These are phyloP conservation scores for Oryza glaberrima DNA, from an alignment of 176 grass and related monocot species.

Conservation along the genomic window DNA sequence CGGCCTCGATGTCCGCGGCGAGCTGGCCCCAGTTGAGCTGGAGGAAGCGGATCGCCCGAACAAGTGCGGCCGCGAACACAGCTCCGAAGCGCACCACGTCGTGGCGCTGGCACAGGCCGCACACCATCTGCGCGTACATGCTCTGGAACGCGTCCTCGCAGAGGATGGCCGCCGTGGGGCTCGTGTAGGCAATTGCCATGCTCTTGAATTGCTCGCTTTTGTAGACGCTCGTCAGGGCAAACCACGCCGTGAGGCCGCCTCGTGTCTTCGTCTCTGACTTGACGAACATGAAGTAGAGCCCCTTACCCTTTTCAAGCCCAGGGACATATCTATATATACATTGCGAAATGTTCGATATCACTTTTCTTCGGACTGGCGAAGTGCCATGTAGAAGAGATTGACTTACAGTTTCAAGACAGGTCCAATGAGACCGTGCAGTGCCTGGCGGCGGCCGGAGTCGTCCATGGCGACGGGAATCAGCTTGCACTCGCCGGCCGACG, in stretches of 20 bases:
- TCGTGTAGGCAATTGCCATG: neutral
- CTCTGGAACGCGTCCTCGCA: slow-evolving; percentile 51
- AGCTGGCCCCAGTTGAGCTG: neutral
- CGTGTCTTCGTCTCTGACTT: neutral
- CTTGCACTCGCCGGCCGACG: slow-evolving; percentile 63
- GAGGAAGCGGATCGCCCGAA: neutral
- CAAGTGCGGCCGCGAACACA: slow-evolving; percentile 26
- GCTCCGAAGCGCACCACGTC: slow-evolving; percentile 53
- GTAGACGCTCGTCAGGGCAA: neutral
- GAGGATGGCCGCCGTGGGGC: neutral
- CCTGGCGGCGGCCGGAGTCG: slow-evolving; percentile 47
- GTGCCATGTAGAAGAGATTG: no score
- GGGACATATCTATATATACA: neutral
- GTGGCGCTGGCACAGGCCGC: slow-evolving; percentile 53
- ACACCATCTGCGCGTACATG: slow-evolving; percentile 72
- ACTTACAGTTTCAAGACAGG: slow-evolving; percentile 61
- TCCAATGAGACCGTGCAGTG: slow-evolving; percentile 54
- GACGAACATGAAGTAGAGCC: neutral
- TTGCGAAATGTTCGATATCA: no score
- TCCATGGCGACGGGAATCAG: slow-evolving; percentile 53
- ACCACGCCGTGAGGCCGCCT: neutral
- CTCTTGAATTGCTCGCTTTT: neutral
- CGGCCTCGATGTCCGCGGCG: neutral
- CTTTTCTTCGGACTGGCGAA: no score
- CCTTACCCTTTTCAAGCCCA: neutral